phyloP scores from a whole-genome alignment of 805 yeast genomes.

The Blastobotrys terrestris region DNA sequence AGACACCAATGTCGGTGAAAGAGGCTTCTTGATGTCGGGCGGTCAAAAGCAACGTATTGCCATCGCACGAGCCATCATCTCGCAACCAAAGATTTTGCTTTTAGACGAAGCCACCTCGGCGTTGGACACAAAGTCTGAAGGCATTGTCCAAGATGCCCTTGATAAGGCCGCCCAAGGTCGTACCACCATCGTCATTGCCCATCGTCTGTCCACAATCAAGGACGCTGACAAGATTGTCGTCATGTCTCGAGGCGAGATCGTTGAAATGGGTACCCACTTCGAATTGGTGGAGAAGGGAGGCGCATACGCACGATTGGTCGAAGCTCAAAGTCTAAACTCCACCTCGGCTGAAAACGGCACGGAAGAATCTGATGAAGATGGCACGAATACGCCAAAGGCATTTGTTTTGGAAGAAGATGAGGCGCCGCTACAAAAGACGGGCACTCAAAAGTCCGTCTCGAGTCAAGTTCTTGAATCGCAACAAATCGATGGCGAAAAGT shows the following conservation, averaged over 20 bases:
- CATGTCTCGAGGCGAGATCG: conserved; percentile 44
- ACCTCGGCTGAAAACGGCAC: conserved; percentile 12
- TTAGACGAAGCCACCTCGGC: conserved; percentile 66
- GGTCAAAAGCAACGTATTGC: conserved; percentile 72
- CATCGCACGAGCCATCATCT: conserved; percentile 62
- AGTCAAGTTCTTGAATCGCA: conserved; percentile 14
- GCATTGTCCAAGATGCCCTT: conserved; percentile 37
- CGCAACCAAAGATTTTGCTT: conserved; percentile 52
- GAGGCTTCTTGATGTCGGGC: conserved; percentile 57
- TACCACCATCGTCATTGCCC: conserved; percentile 55
- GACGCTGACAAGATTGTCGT: conserved; percentile 54
- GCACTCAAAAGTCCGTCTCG: conserved; percentile 13
- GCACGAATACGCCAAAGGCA: conserved; percentile 8
- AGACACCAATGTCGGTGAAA: conserved; percentile 61
- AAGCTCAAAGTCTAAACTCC: conserved; percentile 30
- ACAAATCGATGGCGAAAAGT: neutral
- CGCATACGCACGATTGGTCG: conserved; percentile 30
- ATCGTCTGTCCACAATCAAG: conserved; percentile 49
- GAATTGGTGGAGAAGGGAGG: conserved; percentile 30
- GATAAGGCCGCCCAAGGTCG: conserved; percentile 32
- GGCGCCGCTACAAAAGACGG: conserved; percentile 6
- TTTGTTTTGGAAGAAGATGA: conserved; percentile 10
- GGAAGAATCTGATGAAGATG: conserved; percentile 17
- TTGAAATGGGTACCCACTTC: conserved; percentile 39
- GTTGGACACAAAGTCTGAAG: conserved; percentile 42